Conservation (phyloP, 495 filamentous ascomycete genomes). For the Trichoderma virens region DNA sequence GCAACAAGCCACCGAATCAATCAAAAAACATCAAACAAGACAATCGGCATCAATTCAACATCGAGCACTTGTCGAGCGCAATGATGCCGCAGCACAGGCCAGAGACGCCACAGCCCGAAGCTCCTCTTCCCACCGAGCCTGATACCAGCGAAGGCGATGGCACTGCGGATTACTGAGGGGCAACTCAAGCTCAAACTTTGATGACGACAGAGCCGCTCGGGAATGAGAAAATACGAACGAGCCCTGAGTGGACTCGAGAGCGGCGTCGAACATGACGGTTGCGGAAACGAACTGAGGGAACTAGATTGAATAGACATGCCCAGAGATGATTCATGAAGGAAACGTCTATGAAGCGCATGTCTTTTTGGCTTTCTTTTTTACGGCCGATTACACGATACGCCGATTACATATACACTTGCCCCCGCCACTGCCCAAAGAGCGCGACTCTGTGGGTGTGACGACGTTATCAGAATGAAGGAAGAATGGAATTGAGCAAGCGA, state of each 20-base stretch:
- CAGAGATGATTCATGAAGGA: not conserved
- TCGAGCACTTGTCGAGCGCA: not conserved
- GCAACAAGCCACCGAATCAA: not conserved
- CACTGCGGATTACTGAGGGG: conserved; percentile 6
- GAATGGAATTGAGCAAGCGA: not conserved
- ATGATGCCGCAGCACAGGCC: conserved; percentile 1
- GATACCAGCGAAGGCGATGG: conserved; percentile 2
- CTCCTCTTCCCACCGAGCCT: not conserved
- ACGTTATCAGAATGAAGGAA: not conserved
- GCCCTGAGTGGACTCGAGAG: not conserved
- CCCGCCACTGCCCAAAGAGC: not conserved
- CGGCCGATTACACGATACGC: not conserved
- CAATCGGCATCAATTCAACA: not conserved
- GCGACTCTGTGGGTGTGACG: not conserved
- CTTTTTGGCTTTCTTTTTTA: not conserved
- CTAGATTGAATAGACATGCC: not conserved
- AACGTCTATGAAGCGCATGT: not conserved
- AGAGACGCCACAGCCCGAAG: conserved; percentile 2
- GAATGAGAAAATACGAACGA: not conserved
- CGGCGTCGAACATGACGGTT: not conserved
- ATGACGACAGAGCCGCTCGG: not conserved
- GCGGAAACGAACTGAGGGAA: not conserved
- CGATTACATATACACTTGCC: not conserved
- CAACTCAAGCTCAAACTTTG: not conserved
- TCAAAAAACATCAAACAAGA: not conserved